Evolutionary conservation across 768 basidiomycete genomes (phyloP).

Genomic region (Lactarius hengduanensis): DNA sequence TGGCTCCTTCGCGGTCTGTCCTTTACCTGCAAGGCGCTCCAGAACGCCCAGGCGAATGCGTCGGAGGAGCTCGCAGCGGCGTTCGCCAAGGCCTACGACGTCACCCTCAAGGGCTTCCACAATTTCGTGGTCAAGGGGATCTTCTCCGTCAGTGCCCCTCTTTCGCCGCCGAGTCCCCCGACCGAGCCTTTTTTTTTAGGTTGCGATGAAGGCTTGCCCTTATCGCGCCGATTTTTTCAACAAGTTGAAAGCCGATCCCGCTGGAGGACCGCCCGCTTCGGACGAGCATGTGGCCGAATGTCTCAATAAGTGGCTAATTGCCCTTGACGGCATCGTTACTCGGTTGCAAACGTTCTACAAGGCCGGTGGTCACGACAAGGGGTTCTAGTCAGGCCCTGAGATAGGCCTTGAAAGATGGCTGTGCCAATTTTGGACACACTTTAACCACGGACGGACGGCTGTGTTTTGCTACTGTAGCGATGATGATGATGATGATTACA

Average conservation of each 20-base stretch:
- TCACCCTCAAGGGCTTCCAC: slow-evolving; percentile 82
- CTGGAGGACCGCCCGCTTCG: slow-evolving; percentile 39
- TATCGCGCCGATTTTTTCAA: slow-evolving; percentile 57
- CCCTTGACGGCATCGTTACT: slow-evolving; percentile 48
- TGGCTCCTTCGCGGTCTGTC: slow-evolving; percentile 91
- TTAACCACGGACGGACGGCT: slow-evolving; percentile 6
- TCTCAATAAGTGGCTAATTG: slow-evolving; percentile 53
- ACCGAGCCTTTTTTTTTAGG: slow-evolving; percentile 35
- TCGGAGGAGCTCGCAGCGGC: slow-evolving; percentile 61
- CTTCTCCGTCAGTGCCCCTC: slow-evolving; percentile 49
- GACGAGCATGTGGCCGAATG: slow-evolving; percentile 46
- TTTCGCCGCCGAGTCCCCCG: not conserved
- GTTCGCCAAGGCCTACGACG: slow-evolving; percentile 80
- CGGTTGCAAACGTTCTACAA: slow-evolving; percentile 49
- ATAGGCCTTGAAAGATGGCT: slow-evolving; percentile 6
- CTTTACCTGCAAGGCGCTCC: slow-evolving; percentile 84
- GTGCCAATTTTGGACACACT: slow-evolving; percentile 11
- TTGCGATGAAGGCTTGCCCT: slow-evolving; percentile 68
- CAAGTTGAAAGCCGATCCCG: slow-evolving; percentile 47
- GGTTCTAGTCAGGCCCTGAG: slow-evolving; percentile 36
- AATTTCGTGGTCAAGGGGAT: slow-evolving; percentile 63
- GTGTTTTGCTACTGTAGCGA: slow-evolving; percentile 12
- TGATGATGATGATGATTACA: slow-evolving; percentile 5
- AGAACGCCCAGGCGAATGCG: slow-evolving; percentile 64
- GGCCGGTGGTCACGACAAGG: slow-evolving; percentile 43